Evolutionary conservation across 257 asterid genomes (phyloP), one percentile per base, ranked within the genome.

Genomic region (Solanum medicagineum): DNA sequence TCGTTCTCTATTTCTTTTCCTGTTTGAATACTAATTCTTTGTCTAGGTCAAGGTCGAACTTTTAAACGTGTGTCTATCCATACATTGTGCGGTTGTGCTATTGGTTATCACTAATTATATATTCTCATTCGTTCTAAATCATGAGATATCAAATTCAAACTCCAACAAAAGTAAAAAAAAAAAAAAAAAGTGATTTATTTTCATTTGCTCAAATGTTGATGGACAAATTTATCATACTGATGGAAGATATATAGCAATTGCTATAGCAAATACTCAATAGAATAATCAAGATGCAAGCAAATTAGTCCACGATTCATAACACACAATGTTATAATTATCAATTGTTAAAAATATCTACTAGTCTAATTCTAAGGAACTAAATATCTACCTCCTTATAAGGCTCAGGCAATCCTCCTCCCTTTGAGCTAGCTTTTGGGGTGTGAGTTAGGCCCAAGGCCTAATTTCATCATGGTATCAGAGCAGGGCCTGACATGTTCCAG

Each of bases 131-230:
- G 12, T 3, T 8, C 3, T 19, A 1, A 20, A 19, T 1, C 9
- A 29, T 29, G 5, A 29, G 13, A 12, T 17, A 0, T 66, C 47
- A 3, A 0, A 3, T 66, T 14, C 12, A 66, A 66, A 14, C 29
- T 7, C 14, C 22, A 66, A 6, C 0, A 1, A 29, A 66, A 7
- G 1, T 0, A n/a, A n/a, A n/a, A n/a, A n/a, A n/a, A n/a, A 11
- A 22, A 11, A 60, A n/a, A 62, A 4, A 62, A 1, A n/a, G 19
- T 8, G 1, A 3, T 66, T 14, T 66, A 0, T 14, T 66, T 14
- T 29, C 1, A 66, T 66, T 0, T 3, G 1, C 10, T 26, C 0
- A 66, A 14, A 1, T 3, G 1, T 8, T 1, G 0, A 11, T 66
- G 3, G 0, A 14, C 4, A 1, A 7, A 29, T 3, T 26, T 26